phyloP scores from a whole-genome alignment of 2,329 filamentous ascomycete species.

The Verticillium zaregamsianum region DNA sequence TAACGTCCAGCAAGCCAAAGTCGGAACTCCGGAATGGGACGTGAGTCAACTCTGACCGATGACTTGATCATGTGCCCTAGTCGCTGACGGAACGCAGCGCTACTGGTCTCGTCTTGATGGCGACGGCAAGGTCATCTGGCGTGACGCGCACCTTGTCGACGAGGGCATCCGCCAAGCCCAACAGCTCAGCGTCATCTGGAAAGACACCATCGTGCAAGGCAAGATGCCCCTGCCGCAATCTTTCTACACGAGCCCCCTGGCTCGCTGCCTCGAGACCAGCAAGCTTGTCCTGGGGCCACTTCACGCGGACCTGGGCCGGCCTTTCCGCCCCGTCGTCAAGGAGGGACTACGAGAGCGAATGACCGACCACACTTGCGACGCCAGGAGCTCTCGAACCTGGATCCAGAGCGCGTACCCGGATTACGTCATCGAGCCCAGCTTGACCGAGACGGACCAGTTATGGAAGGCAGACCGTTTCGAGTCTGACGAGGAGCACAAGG shows the following conservation, averaged over 20 bases:
- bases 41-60: constrained; percentile 18
- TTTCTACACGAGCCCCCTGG: constrained; percentile 55
- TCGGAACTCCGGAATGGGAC: constrained; percentile 55
- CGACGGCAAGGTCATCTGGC: constrained; percentile 31
- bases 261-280: constrained; percentile 55
- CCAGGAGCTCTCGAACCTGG: constrained; percentile 41
- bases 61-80: background rate
- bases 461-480: constrained; percentile 46
- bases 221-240: constrained; percentile 48
- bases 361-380: constrained; percentile 59
- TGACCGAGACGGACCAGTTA: constrained; percentile 50
- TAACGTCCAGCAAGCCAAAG: constrained; percentile 47
- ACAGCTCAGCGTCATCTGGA: constrained; percentile 48
- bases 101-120: constrained; percentile 34
- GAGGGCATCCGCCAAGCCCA: constrained; percentile 49
- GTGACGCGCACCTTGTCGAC: constrained; percentile 45
- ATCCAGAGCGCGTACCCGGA: constrained; percentile 46
- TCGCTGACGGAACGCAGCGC: constrained; percentile 15
- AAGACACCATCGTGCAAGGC: constrained; percentile 33
- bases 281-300: constrained; percentile 44
- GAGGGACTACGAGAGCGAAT: constrained; percentile 56
- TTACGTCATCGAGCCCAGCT: constrained; percentile 48
- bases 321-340: constrained; percentile 50
- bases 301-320: constrained; percentile 24
- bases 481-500: constrained; percentile 41